Evolutionary conservation across 495 filamentous ascomycete species (phyloP), one percentile per base, ranked within the genome.

Genomic region (Penicillium canariense): DNA sequence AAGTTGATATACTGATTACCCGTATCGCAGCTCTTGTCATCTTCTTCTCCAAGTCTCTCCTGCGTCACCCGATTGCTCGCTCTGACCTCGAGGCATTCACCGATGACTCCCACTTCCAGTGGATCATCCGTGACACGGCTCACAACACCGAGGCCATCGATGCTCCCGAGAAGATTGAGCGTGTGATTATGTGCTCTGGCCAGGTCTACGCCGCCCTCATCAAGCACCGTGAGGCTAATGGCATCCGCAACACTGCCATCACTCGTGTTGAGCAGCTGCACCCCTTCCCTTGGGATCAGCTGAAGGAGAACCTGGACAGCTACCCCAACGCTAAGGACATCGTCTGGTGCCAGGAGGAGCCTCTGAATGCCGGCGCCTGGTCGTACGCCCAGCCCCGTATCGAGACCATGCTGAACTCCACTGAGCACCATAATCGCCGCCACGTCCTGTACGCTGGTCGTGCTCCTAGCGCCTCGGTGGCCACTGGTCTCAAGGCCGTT

Each of bases 311-410:
- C 79, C 80, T 98, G 27, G 91, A 98, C 77, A 82, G 73, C 75
- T 98, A 98, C 77, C 88, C 91, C 70, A 97, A 97, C 69, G 90
- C 94, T 67, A 87, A 96, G 79, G 89, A 91, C 56, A 93, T 98
- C 55, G 89, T 97, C 53, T 98, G 91, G 90, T 82, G 79, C 54
- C 94, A 98, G 77, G 94, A 98, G 75, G 94, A 98, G 77, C 94
- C 94, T 30, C 82, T 98, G 49, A 98, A 98, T 67, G 94, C 94
- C 14, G 94, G 94, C 67, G 87, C 87, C 34, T 98, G 94, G 94
- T 88, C 83, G 68, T 97, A 89, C 81, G 87, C 85, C 28, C 94
- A 98, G 77, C 94, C 94, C 17, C 86, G 95, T 65, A 88, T 98
- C 57, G 95, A 98, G 83, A 97, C 91, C 20, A 74, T 97, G 65